Evolutionary conservation across 306 rosid species (phyloP), one percentile per base, ranked within the genome.

Genomic region (Quercus variabilis): DNA sequence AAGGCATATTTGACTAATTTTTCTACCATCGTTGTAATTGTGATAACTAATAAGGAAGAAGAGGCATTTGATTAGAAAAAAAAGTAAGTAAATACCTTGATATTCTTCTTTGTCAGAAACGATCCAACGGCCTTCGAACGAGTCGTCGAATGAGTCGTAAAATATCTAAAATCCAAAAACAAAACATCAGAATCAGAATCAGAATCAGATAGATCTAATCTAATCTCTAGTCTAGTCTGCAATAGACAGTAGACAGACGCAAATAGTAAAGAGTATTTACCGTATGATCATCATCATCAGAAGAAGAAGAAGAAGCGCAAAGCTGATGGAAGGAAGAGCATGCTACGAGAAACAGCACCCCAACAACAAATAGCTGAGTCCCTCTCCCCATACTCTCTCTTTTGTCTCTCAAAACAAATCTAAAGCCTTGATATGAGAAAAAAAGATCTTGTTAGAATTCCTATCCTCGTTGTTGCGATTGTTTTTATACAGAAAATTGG

Each of bases 111-210:
- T 94, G 54, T 54, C 82, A 1, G 98, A 94, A 5, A 86, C 92
- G 81, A 86, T 83, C 98, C 98, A 94, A 18, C 96, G 89, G 20
- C 89, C 92, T 5, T 91, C 93, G 43, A 92, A 94, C 70, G 86
- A 51, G 69, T 90, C 92, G 31, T 94, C 98, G 78, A 94, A 94
- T 5, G 97, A 90, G 41, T 94, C 98, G 91, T 92, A 92, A 62
- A 92, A 89, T 76, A 91, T 87, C 98, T 94, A 77, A 72, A 83
- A 49, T 33, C 15, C 21, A 4, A 11, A 0, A 83, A 62, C 15
- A 23, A 78, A 69, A 80, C 7, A 38, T 38, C 46, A 38, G 10
- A 38, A 38, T 38, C 41, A 35, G 43, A 35, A 35, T 35, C 43
- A 38, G 43, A 38, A 38, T 38, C 43, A 38, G 43, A 38, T 38